These are phyloP conservation scores for Colletotrichum sublineola DNA, from an alignment of 2,329 filamentous ascomycete species.

Conservation along the genomic window DNA sequence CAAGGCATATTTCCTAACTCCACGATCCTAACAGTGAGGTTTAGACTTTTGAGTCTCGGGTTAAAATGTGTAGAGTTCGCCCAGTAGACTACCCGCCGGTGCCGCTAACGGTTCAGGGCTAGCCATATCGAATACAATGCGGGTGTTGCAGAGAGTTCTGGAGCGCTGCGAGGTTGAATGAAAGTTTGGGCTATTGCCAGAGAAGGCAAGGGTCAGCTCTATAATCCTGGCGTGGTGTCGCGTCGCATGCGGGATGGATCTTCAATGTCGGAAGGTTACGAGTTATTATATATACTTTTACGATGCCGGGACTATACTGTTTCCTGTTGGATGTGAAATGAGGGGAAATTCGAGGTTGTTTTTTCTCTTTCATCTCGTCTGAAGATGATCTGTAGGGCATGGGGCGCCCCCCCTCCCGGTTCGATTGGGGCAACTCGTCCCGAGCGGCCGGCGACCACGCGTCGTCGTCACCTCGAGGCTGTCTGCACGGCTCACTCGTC, in stretches of 20 bases:
- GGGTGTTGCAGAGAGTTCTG: not conserved
- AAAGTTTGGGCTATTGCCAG: not conserved
- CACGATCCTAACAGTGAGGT: not conserved
- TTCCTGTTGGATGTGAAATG: not conserved
- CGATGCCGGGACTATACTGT: not conserved
- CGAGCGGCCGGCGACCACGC: constrained; percentile 4
- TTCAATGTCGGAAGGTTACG: not conserved
- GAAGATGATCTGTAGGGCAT: not conserved
- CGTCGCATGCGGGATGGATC: too few species aligned
- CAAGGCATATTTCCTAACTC: not conserved
- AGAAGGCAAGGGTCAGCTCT: not conserved
- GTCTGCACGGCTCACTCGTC: constrained; percentile 1
- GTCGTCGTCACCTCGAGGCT: not conserved
- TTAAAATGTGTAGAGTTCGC: not conserved
- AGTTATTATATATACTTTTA: not conserved
- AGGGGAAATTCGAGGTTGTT: constrained; percentile 6
- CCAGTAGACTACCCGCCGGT: not conserved
- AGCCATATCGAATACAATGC: not conserved
- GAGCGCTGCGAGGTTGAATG: not conserved
- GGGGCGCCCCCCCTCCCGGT: not conserved
- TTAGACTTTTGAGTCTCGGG: not conserved
- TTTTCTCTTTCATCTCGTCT: not conserved
- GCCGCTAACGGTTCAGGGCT: not conserved
- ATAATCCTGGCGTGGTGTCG: too few species aligned
- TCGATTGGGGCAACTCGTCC: constrained; percentile 12